Evolutionary conservation across 163 green algal genomes (phyloP).

Genomic region (Smithsoniella earleae): DNA sequence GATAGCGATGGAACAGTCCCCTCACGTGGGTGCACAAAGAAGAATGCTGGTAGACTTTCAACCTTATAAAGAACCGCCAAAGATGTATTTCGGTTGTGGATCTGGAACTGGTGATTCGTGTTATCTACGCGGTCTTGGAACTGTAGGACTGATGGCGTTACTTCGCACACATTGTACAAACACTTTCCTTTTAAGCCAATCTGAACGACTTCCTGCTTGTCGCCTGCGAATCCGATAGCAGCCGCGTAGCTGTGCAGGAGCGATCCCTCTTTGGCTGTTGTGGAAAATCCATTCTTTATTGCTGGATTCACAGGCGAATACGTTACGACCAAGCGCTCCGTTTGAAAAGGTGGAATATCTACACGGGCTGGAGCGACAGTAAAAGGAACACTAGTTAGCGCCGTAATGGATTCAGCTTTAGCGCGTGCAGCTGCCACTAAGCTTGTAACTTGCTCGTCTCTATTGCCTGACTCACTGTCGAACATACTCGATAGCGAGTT

Average conservation of each 20-base stretch:
- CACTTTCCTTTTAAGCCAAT: conserved; percentile 1
- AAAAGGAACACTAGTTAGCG: background rate
- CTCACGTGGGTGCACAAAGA: background rate
- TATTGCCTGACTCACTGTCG: background rate
- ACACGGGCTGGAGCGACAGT: background rate
- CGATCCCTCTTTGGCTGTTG: background rate
- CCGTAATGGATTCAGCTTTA: background rate
- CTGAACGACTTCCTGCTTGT: background rate
- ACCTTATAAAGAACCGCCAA: background rate
- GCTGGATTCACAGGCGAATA: background rate
- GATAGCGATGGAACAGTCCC: background rate
- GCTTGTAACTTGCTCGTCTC: background rate
- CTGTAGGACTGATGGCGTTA: background rate
- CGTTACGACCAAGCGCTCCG: background rate
- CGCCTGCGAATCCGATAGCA: background rate
- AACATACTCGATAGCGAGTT: too few relatives aligned
- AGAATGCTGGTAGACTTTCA: background rate
- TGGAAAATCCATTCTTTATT: background rate
- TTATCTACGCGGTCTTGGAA: background rate
- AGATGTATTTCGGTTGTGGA: background rate
- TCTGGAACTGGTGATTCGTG: background rate
- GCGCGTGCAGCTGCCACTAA: conserved; percentile 13
- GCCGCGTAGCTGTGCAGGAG: background rate
- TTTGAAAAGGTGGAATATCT: conserved; percentile 12
- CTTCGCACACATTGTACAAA: background rate